phyloP scores from a whole-genome alignment of 2,329 filamentous ascomycete genomes.

The Penicillium hordei region DNA sequence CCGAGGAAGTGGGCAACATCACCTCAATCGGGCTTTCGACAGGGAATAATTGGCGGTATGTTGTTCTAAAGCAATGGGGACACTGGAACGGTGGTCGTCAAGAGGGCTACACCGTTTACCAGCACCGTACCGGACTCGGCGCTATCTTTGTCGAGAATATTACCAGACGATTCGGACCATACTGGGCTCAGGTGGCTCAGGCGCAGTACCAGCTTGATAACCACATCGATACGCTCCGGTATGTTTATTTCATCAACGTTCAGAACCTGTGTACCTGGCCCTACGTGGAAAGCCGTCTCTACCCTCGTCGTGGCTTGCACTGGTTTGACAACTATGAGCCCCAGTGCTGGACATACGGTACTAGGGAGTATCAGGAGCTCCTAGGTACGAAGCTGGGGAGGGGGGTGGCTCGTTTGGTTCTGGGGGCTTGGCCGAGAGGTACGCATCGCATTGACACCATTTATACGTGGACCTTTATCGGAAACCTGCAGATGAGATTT shows the following conservation, averaged over 20 bases:
- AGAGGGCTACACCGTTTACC: background rate
- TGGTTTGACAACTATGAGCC: background rate
- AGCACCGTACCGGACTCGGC: background rate
- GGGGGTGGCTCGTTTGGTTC: constrained; percentile 1
- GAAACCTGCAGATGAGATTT: background rate
- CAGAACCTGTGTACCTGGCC: background rate
- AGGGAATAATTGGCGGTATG: background rate
- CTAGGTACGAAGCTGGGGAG: constrained; percentile 1
- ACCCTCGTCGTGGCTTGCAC: background rate
- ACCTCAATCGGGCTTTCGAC: background rate
- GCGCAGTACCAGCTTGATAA: background rate
- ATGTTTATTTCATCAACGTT: background rate
- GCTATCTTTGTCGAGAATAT: constrained; percentile 3
- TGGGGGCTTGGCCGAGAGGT: background rate
- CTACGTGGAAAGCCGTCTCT: background rate
- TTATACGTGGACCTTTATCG: background rate
- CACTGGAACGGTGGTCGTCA: background rate
- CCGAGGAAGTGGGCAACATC: background rate
- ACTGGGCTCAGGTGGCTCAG: background rate
- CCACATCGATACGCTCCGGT: background rate
- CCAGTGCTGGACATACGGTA: background rate
- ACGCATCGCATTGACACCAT: background rate
- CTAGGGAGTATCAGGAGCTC: constrained; percentile 1
- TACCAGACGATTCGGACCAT: background rate
- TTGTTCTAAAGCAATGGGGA: background rate